Evolutionary conservation across 371 early-diverging fungal species (phyloP).

Genomic region (Apophysomyces sp.): DNA sequence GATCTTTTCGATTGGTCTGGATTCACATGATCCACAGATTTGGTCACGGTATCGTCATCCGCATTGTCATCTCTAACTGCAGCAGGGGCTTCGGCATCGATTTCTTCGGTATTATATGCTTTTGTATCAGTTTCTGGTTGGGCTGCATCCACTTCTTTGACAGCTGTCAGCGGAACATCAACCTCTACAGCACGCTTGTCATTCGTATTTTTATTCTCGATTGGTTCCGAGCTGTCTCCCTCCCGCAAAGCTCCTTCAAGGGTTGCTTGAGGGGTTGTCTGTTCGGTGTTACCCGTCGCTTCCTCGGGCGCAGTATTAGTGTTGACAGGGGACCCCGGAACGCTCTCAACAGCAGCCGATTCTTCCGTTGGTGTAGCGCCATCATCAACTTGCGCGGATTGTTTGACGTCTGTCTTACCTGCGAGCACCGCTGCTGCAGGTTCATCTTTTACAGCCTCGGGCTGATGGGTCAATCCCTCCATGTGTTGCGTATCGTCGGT

Average conservation of each 20-base stretch:
- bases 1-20: slow-evolving; percentile 61
- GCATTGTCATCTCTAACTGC: not conserved
- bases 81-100: not conserved
- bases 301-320: not conserved
- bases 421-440: not conserved
- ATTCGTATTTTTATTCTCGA: not conserved
- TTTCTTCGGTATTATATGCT: not conserved
- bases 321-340: not conserved
- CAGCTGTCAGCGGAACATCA: not conserved
- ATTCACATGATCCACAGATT: not conserved
- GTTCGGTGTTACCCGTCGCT: not conserved
- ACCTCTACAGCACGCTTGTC: not conserved
- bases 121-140: not conserved
- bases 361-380: not conserved
- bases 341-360: too few relatives aligned
- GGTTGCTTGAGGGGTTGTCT: not conserved
- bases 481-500: not conserved
- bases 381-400: not conserved
- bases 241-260: not conserved
- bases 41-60: not conserved
- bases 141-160: not conserved
- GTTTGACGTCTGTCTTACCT: not conserved
- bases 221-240: not conserved
- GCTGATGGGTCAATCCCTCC: not conserved
- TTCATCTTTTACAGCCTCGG: not conserved